Evolutionary conservation across 2,329 filamentous ascomycete genomes (phyloP), one percentile per base, ranked within the genome.

Genomic region (Colletotrichum neosansevieriae): DNA sequence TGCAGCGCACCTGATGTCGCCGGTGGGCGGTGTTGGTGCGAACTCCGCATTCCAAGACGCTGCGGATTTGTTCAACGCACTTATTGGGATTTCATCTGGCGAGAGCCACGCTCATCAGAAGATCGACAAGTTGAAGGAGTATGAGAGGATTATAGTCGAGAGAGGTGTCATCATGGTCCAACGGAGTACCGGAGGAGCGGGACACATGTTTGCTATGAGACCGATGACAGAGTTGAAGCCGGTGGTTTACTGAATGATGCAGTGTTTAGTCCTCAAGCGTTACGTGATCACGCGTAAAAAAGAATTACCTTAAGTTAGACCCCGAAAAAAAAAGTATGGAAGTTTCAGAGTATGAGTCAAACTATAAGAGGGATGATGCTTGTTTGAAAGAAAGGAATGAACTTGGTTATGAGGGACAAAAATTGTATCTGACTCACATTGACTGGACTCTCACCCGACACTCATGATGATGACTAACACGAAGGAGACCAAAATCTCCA

Each of bases 1-100:
- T 6, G 71, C 71, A 9, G 66, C 62, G 12, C 69, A 72, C 3
- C 53, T 65, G 6, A 69, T 71, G 65, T 45, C 62, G 13, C 61
- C 69, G 0, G 58, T 63, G 1, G 69, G 69, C 7, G 65, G 62
- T 4, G 59, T 63, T 6, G 69, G 69, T 21, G 66, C 59, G n/a
- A 63, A 64, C 51, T 49, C 59, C 1, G 69, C 69, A 0, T 67
- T 70, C 13, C 32, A 67, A 34, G 66, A 71, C 15, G 61, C 66
- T 6, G 21, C 21, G 11, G 69, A 63, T 13, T 32, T 71, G 38
- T 53, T 38, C 32, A 6, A 47, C 17, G 58, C 44, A 5, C 36
- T 56, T 19, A 21, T 40, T 21, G 17, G 40, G 13, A n/a, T 42
- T 15, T 29, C 4, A 13, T 29, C 17, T 32, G 34, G 6, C 21